A percentile compares a stretch with the other conserved stretches of the same genome.
phyloP scores from a whole-genome alignment of 805 yeast genomes.

The Candida corydali region DNA sequence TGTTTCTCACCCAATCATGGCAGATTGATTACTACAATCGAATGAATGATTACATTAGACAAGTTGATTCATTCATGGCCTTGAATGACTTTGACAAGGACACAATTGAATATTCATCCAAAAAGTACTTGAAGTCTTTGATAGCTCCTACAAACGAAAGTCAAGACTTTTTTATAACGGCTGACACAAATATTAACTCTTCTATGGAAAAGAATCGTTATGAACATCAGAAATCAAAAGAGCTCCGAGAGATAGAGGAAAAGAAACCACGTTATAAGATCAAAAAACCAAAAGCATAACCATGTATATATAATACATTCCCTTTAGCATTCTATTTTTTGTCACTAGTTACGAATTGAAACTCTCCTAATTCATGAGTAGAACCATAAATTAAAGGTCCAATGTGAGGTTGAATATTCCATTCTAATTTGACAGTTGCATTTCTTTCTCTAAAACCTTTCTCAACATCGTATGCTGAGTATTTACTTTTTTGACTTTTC shows the following conservation, averaged over 20 bases:
- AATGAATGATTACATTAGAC: constrained; percentile 3
- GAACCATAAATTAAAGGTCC: constrained; percentile 77
- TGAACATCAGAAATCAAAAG: background rate
- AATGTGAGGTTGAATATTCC: constrained; percentile 90
- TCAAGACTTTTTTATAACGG: constrained; percentile 1
- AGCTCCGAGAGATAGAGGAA: background rate
- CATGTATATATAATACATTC: constrained; percentile 1
- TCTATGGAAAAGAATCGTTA: constrained; percentile 4
- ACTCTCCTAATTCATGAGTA: constrained; percentile 23
- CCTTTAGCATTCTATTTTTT: background rate
- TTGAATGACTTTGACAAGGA: background rate
- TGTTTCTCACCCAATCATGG: constrained; percentile 3
- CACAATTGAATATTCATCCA: constrained; percentile 1
- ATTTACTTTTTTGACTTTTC: constrained; percentile 58
- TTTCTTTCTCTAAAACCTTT: constrained; percentile 56
- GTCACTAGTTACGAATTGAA: constrained; percentile 26
- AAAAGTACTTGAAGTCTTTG: background rate
- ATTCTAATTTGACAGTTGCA: constrained; percentile 68
- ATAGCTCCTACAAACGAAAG: background rate
- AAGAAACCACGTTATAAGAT: background rate
- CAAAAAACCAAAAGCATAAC: constrained; percentile 8
- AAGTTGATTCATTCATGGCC: constrained; percentile 5
- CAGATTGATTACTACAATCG: constrained; percentile 1
- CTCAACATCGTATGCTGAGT: constrained; percentile 83
- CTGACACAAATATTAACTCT: constrained; percentile 3